phyloP scores from a whole-genome alignment of 805 yeast species.

The Komagataella pseudopastoris region DNA sequence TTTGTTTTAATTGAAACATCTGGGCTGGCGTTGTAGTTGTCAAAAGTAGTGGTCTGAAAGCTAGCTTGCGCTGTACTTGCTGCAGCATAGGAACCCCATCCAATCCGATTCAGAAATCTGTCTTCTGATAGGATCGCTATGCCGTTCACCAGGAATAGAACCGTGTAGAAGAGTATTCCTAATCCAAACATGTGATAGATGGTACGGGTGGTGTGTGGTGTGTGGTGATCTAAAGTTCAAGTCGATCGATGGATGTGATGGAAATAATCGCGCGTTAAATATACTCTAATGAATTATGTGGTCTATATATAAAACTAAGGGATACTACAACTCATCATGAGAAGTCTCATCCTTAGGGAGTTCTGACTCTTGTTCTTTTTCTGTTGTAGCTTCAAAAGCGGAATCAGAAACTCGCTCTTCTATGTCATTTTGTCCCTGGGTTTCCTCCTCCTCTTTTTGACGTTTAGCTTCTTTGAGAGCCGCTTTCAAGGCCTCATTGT shows the following conservation, averaged over 20 bases:
- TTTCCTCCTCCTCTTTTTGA: not conserved
- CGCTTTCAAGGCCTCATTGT: not conserved
- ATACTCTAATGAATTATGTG: not conserved
- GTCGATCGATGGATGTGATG: not conserved
- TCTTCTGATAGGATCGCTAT: constrained; percentile 50
- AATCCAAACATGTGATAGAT: constrained; percentile 34
- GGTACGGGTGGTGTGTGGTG: not conserved
- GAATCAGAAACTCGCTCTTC: constrained; percentile 7
- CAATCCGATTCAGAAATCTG: constrained; percentile 38
- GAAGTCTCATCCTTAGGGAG: not conserved
- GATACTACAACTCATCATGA: not conserved
- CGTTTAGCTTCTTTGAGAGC: not conserved
- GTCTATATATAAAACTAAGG: not conserved
- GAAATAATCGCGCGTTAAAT: not conserved
- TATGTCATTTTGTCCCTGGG: constrained; percentile 4
- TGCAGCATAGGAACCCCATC: constrained; percentile 10
- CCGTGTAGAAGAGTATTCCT: constrained; percentile 37
- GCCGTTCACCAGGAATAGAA: constrained; percentile 38
- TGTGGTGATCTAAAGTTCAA: not conserved
- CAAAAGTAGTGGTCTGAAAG: constrained; percentile 6
- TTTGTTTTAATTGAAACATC: constrained; percentile 24
- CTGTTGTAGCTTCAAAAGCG: constrained; percentile 2
- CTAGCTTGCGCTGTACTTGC: constrained; percentile 5
- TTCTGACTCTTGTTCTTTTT: constrained; percentile 3
- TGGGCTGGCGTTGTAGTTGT: constrained; percentile 4